Evolutionary conservation across 2,329 filamentous ascomycete species (phyloP), one percentile per base, ranked within the genome.

Genomic region (Colletotrichum sp.): DNA sequence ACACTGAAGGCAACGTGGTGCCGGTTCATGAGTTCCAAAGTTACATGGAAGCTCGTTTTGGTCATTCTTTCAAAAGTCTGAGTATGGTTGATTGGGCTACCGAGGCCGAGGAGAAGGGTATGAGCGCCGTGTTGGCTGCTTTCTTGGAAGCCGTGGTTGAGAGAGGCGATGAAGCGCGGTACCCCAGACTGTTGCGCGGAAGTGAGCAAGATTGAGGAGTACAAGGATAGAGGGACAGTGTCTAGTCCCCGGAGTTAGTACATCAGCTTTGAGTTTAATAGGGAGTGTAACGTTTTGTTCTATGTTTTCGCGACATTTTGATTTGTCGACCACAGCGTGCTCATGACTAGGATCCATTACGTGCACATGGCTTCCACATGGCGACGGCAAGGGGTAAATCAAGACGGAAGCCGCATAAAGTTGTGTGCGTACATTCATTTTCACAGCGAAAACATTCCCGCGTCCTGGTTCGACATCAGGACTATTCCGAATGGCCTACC

Each of bases 1-100:
- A 72, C 18, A 66, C 69, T 16, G 69, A 72, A 26, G 62, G n/a
- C 32, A 72, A 72, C 9, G 69, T 39, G 32, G 69, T 72, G 7
- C 69, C 69, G 8, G 69, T 72, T 8, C 62, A 59, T 16, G 69
- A 67, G 26, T 72, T 72, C 32, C 49, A 21, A 1, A 12, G 8
- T 2, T 67, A 72, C 26, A 72, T 72, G 69, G 60, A 72, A 24
- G n/a, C 10, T 6, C 44, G 49, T 3, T 67, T 72, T 24, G 69
- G 69, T 6, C 49, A 30, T 3, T 15, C 32, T 8, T 72, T 72
- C n/a, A 15, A 13, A 18, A 49, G 49, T 30, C 6, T 66, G 18
- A 7, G 12, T 16, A 59, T 72, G 69, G 49, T 32, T 9, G 69
- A 72, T 4, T 72, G 69, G 69, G 62, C 49, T n/a, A 15, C 62